Evolutionary conservation across 202 grass and related monocot genomes (phyloP).

Genomic region (Carex arenaria): DNA sequence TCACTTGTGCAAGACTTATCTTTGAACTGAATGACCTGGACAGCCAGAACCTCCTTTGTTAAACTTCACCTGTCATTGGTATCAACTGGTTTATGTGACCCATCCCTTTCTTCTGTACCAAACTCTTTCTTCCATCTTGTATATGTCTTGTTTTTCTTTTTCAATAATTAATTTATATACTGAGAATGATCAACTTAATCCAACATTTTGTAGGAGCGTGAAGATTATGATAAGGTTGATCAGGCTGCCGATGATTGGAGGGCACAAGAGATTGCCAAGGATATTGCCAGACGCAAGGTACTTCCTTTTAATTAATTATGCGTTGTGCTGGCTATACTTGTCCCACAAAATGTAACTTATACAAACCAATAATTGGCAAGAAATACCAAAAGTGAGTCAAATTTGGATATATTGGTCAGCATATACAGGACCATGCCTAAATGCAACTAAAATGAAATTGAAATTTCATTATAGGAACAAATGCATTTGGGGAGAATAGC

Average conservation of each 20-base stretch:
- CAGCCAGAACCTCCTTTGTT: not conserved
- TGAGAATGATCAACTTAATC: not conserved
- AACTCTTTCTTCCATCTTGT: not conserved
- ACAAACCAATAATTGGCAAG: not conserved
- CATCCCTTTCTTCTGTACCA: not conserved
- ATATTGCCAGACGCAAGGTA: conserved; percentile 75
- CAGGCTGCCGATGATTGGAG: conserved; percentile 93
- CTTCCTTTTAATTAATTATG: conserved; percentile 11
- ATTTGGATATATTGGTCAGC: not conserved
- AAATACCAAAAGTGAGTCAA: not conserved
- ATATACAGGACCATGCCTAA: not conserved
- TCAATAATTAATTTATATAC: not conserved
- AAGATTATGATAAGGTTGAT: conserved; percentile 62
- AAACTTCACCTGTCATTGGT: not conserved
- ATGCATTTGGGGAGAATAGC: not conserved
- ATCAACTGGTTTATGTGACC: not conserved
- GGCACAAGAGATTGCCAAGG: conserved; percentile 81
- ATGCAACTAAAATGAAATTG: conserved; percentile 1
- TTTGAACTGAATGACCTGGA: conserved; percentile 1
- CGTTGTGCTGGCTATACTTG: not conserved
- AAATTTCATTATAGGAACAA: not conserved
- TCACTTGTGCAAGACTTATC: not conserved
- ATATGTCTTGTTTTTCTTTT: not conserved
- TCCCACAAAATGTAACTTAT: not conserved
- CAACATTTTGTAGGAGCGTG: conserved; percentile 51